phyloP scores from a whole-genome alignment of 176 grass and related monocot species.

The Musa acuminata region DNA sequence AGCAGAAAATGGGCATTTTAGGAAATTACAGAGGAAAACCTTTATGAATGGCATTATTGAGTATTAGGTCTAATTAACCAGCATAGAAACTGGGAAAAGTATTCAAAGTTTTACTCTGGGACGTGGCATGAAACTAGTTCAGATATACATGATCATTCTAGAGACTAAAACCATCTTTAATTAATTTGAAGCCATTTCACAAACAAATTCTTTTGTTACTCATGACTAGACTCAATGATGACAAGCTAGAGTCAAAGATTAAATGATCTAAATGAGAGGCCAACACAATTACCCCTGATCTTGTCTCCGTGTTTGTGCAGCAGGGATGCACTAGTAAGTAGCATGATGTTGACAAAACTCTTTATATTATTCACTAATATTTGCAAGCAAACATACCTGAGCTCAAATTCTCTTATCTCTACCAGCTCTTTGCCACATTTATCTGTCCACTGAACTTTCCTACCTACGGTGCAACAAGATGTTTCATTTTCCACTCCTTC shows the following conservation, averaged over 20 bases:
- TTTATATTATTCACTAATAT: slow-evolving; percentile 11
- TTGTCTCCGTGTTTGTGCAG: not conserved
- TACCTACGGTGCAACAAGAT: slow-evolving; percentile 43
- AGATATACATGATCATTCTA: too few relatives aligned
- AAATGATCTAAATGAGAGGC: not conserved
- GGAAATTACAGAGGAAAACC: too few relatives aligned
- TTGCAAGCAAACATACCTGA: slow-evolving; percentile 39
- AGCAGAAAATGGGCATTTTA: too few relatives aligned
- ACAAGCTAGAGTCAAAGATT: not conserved
- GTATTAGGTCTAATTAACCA: not conserved
- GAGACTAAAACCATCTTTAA: too few relatives aligned
- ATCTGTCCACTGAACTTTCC: slow-evolving; percentile 98
- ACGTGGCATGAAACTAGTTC: not conserved
- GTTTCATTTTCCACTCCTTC: slow-evolving; percentile 69
- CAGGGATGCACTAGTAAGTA: not conserved
- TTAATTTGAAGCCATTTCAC: not conserved
- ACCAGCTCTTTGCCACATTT: slow-evolving; percentile 89
- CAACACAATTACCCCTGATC: not conserved
- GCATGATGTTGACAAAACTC: not conserved
- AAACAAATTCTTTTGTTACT: not conserved
- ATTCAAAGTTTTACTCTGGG: not conserved
- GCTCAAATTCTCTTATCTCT: slow-evolving; percentile 96
- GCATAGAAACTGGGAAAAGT: not conserved
- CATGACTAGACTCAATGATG: not conserved
- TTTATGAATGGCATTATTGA: too few relatives aligned